Conservation (phyloP, 2,329 filamentous ascomycete genomes). For the Ceratocystis ficicola region DNA sequence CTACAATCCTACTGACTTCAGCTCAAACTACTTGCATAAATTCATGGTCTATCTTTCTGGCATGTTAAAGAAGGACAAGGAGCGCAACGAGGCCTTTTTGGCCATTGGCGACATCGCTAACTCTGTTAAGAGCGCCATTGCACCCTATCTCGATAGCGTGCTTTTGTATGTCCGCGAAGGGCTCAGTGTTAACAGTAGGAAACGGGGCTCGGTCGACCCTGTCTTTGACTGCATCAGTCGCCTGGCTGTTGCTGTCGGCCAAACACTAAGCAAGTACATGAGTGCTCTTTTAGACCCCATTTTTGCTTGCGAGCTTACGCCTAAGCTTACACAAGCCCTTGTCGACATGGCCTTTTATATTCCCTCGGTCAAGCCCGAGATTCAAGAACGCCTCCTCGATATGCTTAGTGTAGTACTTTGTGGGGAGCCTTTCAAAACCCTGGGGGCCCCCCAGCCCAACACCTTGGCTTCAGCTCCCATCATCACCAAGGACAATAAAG, state of each 20-base stretch:
- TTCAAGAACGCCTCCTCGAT: conserved; percentile 86
- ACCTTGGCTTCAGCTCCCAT: conserved; percentile 70
- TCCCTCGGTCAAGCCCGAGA: conserved; percentile 79
- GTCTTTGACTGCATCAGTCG: conserved; percentile 98
- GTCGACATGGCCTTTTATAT: conserved; percentile 99
- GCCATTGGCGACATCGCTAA: conserved; percentile 95
- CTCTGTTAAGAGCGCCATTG: conserved; percentile 88
- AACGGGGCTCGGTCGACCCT: conserved; percentile 54
- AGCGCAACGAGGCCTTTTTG: conserved; percentile 85
- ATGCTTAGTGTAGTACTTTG: conserved; percentile 91
- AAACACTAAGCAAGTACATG: conserved; percentile 97
- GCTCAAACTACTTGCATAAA: conserved; percentile 73
- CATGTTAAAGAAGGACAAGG: conserved; percentile 89
- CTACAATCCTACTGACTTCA: conserved; percentile 85
- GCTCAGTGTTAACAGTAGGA: conserved; percentile 64
- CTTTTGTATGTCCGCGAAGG: conserved; percentile 88
- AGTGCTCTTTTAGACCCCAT: conserved; percentile 90
- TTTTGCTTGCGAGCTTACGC: conserved; percentile 88
- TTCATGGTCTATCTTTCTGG: conserved; percentile 95
- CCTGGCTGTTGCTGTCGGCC: conserved; percentile 85
- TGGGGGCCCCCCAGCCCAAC: conserved; percentile 77
- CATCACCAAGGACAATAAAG: conserved; percentile 76
- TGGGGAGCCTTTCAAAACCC: conserved; percentile 78
- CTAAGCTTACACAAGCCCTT: conserved; percentile 84
- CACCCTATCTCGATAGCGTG: conserved; percentile 87